Conservation (phyloP, 1,139 yeast genomes). For the Suhomyces taliae region DNA sequence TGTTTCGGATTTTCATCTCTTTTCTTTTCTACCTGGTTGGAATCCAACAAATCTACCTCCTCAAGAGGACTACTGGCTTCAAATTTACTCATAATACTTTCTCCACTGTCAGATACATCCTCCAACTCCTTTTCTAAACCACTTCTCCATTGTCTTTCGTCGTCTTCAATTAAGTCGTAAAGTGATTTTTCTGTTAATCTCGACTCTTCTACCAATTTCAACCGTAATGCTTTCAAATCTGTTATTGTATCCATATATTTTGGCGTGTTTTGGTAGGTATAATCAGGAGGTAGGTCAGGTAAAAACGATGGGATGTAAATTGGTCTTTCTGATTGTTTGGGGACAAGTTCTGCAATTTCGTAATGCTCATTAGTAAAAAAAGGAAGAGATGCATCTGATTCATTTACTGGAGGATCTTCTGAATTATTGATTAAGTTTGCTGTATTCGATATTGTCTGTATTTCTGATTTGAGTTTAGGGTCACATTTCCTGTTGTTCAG, state of each 20-base stretch:
- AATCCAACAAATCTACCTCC: conserved; percentile 4
- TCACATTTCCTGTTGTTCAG: conserved; percentile 15
- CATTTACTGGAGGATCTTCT: conserved; percentile 3
- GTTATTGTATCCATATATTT: conserved; percentile 60
- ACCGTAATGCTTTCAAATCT: conserved; percentile 70
- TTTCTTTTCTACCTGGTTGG: background rate
- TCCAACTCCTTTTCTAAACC: conserved; percentile 27
- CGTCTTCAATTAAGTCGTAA: conserved; percentile 53
- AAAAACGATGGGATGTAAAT: conserved; percentile 68
- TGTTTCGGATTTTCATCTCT: background rate
- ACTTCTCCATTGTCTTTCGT: conserved; percentile 35
- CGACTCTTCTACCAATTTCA: conserved; percentile 76
- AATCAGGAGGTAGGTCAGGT: conserved; percentile 90
- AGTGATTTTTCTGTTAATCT: conserved; percentile 77
- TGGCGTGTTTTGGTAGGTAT: conserved; percentile 80
- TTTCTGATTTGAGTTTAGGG: conserved; percentile 3
- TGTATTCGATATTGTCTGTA: conserved; percentile 2
- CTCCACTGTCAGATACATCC: conserved; percentile 17
- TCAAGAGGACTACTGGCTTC: conserved; percentile 14
- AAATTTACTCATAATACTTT: conserved; percentile 25
- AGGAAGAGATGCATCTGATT: conserved; percentile 29
- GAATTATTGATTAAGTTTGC: conserved; percentile 5
- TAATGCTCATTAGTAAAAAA: conserved; percentile 49
- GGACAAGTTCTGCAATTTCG: conserved; percentile 53
- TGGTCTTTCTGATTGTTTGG: conserved; percentile 52